phyloP scores from a whole-genome alignment of 495 filamentous ascomycete species.

The Xylaria nigripes region DNA sequence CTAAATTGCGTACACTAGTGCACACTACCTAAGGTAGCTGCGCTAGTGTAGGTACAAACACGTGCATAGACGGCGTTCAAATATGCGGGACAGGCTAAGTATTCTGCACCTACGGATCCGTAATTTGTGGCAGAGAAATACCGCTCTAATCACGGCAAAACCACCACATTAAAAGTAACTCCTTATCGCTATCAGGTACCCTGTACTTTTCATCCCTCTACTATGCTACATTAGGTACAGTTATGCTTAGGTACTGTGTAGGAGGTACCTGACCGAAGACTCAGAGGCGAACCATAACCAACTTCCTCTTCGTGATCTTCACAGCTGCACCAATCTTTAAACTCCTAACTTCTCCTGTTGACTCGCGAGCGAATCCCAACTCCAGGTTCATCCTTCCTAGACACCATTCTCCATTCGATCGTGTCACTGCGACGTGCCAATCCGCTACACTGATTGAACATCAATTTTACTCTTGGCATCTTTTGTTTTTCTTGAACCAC shows the following conservation, averaged over 20 bases:
- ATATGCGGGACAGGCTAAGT: not conserved
- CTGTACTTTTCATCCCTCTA: not conserved
- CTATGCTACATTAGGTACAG: not conserved
- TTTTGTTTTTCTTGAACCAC: not conserved
- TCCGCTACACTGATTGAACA: not conserved
- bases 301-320: not conserved
- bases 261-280: not conserved
- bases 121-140: no score
- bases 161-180: not conserved
- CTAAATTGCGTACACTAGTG: not conserved
- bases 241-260: not conserved
- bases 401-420: not conserved
- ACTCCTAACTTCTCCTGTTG: not conserved
- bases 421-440: not conserved
- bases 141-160: not conserved
- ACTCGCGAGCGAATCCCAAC: not conserved
- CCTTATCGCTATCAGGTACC: not conserved
- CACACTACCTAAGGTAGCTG: no score
- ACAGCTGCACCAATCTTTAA: slow-evolving; percentile 1
- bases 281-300: not conserved
- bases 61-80: not conserved
- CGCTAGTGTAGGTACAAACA: not conserved
- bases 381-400: slow-evolving; percentile 1
- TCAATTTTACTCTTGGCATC: slow-evolving; percentile 1
- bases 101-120: not conserved